Evolutionary conservation across 257 asterid species (phyloP), one percentile per base, ranked within the genome.

Genomic region (Gardenia jasminoides): DNA sequence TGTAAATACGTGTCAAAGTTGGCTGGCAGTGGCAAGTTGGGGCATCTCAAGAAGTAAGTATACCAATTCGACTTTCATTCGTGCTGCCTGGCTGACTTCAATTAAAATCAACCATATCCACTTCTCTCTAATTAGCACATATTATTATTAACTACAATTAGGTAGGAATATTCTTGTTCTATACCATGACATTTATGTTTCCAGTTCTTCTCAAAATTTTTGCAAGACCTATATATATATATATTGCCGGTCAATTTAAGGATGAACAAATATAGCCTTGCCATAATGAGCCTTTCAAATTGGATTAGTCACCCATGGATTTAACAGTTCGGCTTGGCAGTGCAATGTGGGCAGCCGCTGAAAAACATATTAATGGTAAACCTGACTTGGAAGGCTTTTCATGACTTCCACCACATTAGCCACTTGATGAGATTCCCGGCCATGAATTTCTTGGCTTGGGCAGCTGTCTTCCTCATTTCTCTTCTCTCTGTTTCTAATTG

Each of bases 1-100:
- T 61, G 16, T 44, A 78, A 83, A 46, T 74, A 77, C 91, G 92
- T 87, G 92, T 90, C 92, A 90, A 90, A 88, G 76, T 87, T 90
- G 88, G 88, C 83, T 61, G 71, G 76, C 82, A 70, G 67, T 52
- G 77, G 26, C 48, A 72, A 68, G 1, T 0, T 33, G 50, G n/a
- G 30, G 28, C 46, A 67, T 7, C 72, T 33, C n/a, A 33, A 13
- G 31, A 36, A 36, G 41, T 36, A 36, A 36, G 3, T 1, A n/a
- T 59, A 24, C 66, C 31, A 59, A 28, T 59, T 59, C 13, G 66
- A 59, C 31, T 9, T 59, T 22, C 66, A 9, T 19, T 24, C 31
- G 28, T 1, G 65, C 9, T 44, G 11, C 1, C 64, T 6, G 11
- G 11, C 64, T 6, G 19, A 10, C 10, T 54, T 54, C 20, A 19